Conservation (phyloP, 2,329 filamentous ascomycete species). For the Clonostachys rhizophaga region DNA sequence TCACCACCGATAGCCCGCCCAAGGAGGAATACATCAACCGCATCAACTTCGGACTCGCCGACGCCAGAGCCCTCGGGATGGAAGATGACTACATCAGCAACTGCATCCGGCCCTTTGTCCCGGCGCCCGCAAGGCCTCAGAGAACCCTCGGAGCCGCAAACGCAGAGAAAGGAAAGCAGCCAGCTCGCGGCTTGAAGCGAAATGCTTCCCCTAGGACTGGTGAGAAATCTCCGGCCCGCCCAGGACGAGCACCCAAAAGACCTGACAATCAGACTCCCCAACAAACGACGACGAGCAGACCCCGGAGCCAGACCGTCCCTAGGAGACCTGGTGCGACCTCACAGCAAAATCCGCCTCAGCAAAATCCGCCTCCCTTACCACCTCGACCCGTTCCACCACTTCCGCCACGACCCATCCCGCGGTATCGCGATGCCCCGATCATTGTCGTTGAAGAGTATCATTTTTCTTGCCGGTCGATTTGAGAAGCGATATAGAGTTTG, state of each 20-base stretch:
- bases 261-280: conserved; percentile 6
- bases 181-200: conserved; percentile 4
- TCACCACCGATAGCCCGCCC: conserved; percentile 23
- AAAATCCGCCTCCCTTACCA: background rate
- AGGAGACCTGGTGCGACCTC: background rate
- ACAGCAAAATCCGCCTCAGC: background rate
- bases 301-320: background rate
- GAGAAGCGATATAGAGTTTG: conserved; percentile 1
- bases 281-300: background rate
- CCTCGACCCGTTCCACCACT: conserved; percentile 10
- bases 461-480: conserved; percentile 11
- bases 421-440: conserved; percentile 16
- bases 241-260: conserved; percentile 9
- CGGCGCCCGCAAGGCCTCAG: conserved; percentile 4
- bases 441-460: conserved; percentile 18
- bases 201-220: conserved; percentile 8
- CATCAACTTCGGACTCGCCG: conserved; percentile 28
- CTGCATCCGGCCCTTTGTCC: conserved; percentile 28
- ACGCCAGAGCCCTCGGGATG: conserved; percentile 27
- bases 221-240: conserved; percentile 14
- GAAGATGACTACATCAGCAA: conserved; percentile 26
- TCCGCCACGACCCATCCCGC: conserved; percentile 12
- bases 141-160: background rate
- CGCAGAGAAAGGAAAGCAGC: background rate
- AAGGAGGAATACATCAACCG: conserved; percentile 32